These are phyloP conservation scores for Backusella sp. DNA, from an alignment of 192 early-diverging fungal species.

Conservation along the genomic window DNA sequence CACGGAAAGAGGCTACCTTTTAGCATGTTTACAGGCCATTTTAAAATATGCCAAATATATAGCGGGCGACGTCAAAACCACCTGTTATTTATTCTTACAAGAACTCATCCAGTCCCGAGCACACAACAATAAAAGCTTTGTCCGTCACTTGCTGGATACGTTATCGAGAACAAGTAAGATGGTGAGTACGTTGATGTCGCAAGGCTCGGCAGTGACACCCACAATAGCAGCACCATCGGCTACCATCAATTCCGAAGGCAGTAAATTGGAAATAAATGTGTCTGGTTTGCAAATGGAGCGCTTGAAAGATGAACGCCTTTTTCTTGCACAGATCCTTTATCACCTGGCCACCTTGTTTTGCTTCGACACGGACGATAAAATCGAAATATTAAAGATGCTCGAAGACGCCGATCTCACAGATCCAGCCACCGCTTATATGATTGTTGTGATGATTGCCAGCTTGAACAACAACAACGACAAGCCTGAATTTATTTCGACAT, in stretches of 20 bases:
- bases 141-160: constrained; percentile 49
- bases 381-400: constrained; percentile 36
- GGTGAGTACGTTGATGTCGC: constrained; percentile 41
- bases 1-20: constrained; percentile 59
- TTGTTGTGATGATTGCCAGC: constrained; percentile 26
- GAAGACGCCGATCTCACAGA: constrained; percentile 25
- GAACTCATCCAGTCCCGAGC: constrained; percentile 31
- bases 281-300: constrained; percentile 42
- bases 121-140: constrained; percentile 33
- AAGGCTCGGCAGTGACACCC: constrained; percentile 49
- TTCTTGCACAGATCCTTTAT: constrained; percentile 46
- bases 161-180: constrained; percentile 49
- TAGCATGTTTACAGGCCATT: constrained; percentile 54
- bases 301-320: constrained; percentile 37
- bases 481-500: constrained; percentile 23
- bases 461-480: constrained; percentile 14
- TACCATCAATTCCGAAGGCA: not conserved
- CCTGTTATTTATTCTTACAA: constrained; percentile 42
- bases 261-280: constrained; percentile 37
- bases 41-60: constrained; percentile 49
- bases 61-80: constrained; percentile 40
- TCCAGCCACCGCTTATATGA: constrained; percentile 26
- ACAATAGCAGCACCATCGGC: constrained; percentile 25
- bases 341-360: constrained; percentile 39
- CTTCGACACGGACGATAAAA: constrained; percentile 33